Base-by-base conservation (phyloP, 2,329 filamentous ascomycete species). In the Phaeophleospora eucalypticola region DNA sequence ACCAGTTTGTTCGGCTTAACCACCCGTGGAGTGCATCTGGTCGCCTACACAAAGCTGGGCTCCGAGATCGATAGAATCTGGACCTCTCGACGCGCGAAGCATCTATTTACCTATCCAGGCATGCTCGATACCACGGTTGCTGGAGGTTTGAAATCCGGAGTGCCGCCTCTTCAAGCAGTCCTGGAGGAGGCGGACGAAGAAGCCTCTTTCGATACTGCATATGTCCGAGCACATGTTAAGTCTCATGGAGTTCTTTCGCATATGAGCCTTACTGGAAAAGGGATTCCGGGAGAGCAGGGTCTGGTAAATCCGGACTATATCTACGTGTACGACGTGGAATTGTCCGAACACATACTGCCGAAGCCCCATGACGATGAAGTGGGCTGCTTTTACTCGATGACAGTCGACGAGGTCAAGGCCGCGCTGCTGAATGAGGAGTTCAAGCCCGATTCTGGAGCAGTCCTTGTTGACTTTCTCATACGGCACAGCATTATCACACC, bases 71-170 rank as follows among this genome's bases (percentile, higher is more conserved):
- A 29, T 12, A 84, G 81, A 60, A 74, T 97, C 35, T 96, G 93
- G 90, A 80, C 94, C 2, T 86, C 91, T 2, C 79, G 83, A 38
- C 78, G 91, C 7, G 79, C 89, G 9, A 74, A 74, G 42, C 79
- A 76, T 51, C 96, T 97, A 72, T 82, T 86, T 55, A 95, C 89
- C 0, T 98, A 89, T 61, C 84, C 86, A 0, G 78, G 84, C 18
- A 89, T 95, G 74, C 76, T 97, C 50, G 93, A 97, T 67, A 97
- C 96, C 65, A 89, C 89, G 1, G 91, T 94, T 3, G 93, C 89
- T 0, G 87, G 87, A 1, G 87, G 88, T 0, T 82, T 97, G 56
- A 83, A 85, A 65, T 86, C 87, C 0, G 85, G 83, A n/a, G 89
- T 95, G 64, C 75, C 77, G 15, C 86, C 87, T 0, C 83, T 89